Evolutionary conservation across 305 asterid genomes (phyloP).

Genomic region (Galium porrigens): DNA sequence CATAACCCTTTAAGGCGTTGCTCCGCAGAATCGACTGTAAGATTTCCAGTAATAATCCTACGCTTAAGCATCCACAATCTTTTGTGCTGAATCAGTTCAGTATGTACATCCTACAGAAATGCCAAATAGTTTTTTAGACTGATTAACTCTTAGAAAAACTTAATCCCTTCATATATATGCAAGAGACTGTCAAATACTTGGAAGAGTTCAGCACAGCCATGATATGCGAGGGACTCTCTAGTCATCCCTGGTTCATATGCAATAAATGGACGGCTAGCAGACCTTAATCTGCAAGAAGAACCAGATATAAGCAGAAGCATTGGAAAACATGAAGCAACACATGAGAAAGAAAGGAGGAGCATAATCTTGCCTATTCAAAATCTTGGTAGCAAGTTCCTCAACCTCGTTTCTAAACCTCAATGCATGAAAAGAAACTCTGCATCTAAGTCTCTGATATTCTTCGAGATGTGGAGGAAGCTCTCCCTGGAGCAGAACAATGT

Average conservation of each 20-base stretch:
- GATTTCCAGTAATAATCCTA: slow-evolving; percentile 68
- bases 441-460: slow-evolving; percentile 81
- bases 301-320: slow-evolving; percentile 15
- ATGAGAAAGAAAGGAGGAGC: slow-evolving; percentile 6
- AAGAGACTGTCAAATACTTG: slow-evolving; percentile 36
- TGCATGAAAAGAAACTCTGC: slow-evolving; percentile 86
- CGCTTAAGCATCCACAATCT: slow-evolving; percentile 92
- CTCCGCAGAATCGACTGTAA: slow-evolving; percentile 57
- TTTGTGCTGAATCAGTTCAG: slow-evolving; percentile 90
- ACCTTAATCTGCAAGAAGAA: slow-evolving; percentile 34
- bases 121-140: slow-evolving; percentile 13
- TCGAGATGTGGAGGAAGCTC: slow-evolving; percentile 61
- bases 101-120: slow-evolving; percentile 69
- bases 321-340: neutral
- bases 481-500: slow-evolving; percentile 32
- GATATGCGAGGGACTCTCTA: slow-evolving; percentile 78
- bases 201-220: slow-evolving; percentile 96
- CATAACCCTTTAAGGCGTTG: slow-evolving; percentile 69
- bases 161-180: neutral
- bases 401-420: slow-evolving; percentile 72
- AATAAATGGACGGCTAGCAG: slow-evolving; percentile 70
- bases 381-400: slow-evolving; percentile 72
- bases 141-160: slow-evolving; percentile 8
- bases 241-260: slow-evolving; percentile 98
- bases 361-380: slow-evolving; percentile 41